phyloP scores from a whole-genome alignment of 164 flowering plant species.

The Paratinospora sagittata region DNA sequence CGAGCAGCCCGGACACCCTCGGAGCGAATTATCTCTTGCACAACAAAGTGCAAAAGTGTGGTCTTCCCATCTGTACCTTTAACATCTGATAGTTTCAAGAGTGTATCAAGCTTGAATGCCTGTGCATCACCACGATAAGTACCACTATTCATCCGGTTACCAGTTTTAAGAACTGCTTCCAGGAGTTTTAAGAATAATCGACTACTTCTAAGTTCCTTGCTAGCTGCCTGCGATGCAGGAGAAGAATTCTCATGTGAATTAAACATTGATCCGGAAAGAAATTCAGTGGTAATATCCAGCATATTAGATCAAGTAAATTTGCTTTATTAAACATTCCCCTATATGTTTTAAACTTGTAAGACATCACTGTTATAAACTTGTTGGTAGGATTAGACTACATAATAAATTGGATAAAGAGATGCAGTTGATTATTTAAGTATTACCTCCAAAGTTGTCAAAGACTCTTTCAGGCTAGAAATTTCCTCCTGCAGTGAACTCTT shows the following conservation, averaged over 20 bases:
- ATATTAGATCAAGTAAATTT: background rate
- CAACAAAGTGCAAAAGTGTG: slow-evolving; percentile 88
- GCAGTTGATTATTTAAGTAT: too few relatives aligned
- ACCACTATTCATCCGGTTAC: slow-evolving; percentile 95
- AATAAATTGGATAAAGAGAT: too few relatives aligned
- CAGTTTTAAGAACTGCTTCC: slow-evolving; percentile 94
- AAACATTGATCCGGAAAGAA: background rate
- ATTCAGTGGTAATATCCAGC: background rate
- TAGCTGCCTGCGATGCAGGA: slow-evolving; percentile 53
- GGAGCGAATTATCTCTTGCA: slow-evolving; percentile 80
- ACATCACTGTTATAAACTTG: too few relatives aligned
- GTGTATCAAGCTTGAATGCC: slow-evolving; percentile 95
- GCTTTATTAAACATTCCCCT: background rate
- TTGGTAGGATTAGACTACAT: too few relatives aligned
- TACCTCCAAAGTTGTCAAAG: slow-evolving; percentile 59
- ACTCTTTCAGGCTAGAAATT: slow-evolving; percentile 34
- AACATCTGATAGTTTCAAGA: slow-evolving; percentile 79
- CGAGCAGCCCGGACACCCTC: slow-evolving; percentile 86
- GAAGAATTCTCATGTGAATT: background rate
- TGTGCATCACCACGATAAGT: slow-evolving; percentile 94
- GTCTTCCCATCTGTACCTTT: slow-evolving; percentile 90
- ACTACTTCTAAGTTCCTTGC: slow-evolving; percentile 72
- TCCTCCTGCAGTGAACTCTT: slow-evolving; percentile 56
- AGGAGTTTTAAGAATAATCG: slow-evolving; percentile 80
- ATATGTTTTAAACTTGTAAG: too few relatives aligned